These are phyloP conservation scores for Botrytis elliptica DNA, from an alignment of 2,329 filamentous ascomycete species.

Conservation along the genomic window DNA sequence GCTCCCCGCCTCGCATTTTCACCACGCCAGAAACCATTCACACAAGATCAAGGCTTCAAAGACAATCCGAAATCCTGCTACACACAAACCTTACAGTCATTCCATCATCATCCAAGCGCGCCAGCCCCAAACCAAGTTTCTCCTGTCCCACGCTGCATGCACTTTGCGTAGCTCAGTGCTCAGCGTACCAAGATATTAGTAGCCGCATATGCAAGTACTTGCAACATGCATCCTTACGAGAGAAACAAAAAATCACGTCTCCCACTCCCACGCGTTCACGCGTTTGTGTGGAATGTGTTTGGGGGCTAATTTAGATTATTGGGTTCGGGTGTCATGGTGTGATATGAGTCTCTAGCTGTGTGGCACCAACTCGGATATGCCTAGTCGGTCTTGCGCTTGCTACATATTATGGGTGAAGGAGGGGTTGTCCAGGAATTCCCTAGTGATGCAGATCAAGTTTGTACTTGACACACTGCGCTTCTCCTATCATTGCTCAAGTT, in stretches of 20 bases:
- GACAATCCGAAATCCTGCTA: background rate
- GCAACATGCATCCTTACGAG: background rate
- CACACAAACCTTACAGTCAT: background rate
- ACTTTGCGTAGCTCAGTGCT: background rate
- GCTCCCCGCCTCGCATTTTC: background rate
- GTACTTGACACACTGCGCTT: background rate
- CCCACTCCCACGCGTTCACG: background rate
- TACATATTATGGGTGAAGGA: background rate
- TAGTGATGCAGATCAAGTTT: background rate
- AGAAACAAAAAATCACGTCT: background rate
- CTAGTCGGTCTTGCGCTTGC: background rate
- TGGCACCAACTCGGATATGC: background rate
- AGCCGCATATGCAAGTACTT: slow-evolving; percentile 7
- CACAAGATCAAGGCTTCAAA: background rate
- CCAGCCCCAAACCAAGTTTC: slow-evolving; percentile 1
- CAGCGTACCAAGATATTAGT: background rate
- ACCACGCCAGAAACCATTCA: background rate
- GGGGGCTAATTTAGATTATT: background rate
- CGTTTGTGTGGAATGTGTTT: background rate
- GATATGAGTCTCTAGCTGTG: background rate
- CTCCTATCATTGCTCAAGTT: background rate
- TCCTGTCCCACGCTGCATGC: background rate
- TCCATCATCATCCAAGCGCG: background rate
- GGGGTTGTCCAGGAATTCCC: background rate
- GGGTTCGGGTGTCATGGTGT: background rate